These are phyloP conservation scores for Cercospora beticola DNA, from an alignment of 2,329 filamentous ascomycete genomes.

Conservation along the genomic window DNA sequence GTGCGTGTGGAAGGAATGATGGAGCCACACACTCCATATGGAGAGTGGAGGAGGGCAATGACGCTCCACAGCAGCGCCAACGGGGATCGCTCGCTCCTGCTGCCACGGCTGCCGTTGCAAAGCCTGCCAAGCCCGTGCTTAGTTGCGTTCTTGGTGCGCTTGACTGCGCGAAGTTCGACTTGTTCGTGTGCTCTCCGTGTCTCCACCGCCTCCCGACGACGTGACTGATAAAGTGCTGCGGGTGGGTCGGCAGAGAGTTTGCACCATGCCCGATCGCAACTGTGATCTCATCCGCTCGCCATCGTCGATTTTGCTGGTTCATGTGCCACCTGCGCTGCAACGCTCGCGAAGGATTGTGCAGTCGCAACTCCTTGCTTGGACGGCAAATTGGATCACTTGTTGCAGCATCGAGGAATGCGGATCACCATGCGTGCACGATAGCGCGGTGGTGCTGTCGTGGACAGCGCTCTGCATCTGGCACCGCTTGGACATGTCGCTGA, in stretches of 20 bases:
- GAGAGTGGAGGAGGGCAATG: background rate
- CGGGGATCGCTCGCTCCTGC: background rate
- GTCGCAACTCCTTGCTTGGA: background rate
- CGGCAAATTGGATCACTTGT: background rate
- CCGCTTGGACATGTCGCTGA: background rate
- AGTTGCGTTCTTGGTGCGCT: background rate
- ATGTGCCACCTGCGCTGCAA: background rate
- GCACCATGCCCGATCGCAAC: background rate
- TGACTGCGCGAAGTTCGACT: background rate
- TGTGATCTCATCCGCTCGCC: background rate
- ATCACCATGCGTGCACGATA: background rate
- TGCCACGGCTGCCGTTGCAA: background rate
- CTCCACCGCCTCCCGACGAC: background rate
- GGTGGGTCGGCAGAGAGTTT: background rate
- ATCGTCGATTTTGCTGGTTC: background rate
- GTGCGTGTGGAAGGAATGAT: slow-evolving; percentile 2
- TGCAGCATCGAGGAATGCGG: background rate
- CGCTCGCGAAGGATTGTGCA: background rate
- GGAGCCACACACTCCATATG: background rate
- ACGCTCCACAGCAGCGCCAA: background rate
- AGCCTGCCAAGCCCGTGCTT: background rate
- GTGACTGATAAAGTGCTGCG: background rate
- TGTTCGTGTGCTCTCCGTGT: background rate
- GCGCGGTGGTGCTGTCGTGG: background rate
- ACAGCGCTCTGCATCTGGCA: background rate